These are phyloP conservation scores for Prunus mume DNA, from an alignment of 306 rosid genomes.

Conservation along the genomic window DNA sequence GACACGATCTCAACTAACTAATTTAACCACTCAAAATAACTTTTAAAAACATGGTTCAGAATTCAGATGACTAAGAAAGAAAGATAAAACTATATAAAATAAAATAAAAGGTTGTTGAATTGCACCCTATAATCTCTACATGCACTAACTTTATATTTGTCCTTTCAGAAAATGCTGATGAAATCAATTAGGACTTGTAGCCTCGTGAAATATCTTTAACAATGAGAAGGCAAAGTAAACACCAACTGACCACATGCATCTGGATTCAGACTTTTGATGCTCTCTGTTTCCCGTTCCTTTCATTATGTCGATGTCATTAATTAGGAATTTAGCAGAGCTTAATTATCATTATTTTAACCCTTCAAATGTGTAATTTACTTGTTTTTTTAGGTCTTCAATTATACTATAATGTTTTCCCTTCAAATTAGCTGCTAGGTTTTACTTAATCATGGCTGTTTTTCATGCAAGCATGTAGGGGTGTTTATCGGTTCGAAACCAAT, in stretches of 20 bases:
- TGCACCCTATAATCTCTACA: no score
- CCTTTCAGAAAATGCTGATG: not conserved
- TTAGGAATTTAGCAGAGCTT: not conserved
- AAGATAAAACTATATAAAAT: no score
- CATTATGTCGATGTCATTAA: slow-evolving; percentile 1
- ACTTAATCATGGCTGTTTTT: no score
- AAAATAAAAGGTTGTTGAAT: no score
- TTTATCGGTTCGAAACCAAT: no score
- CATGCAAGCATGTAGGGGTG: no score
- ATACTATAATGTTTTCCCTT: not conserved
- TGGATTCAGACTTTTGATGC: not conserved
- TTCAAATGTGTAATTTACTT: not conserved
- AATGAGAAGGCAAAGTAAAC: slow-evolving; percentile 7
- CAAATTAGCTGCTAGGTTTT: not conserved
- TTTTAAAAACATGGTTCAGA: no score
- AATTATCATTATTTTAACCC: not conserved
- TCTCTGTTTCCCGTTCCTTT: slow-evolving; percentile 3
- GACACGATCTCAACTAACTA: no score
- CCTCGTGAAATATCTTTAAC: not conserved
- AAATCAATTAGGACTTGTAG: not conserved
- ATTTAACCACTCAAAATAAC: no score
- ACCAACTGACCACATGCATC: slow-evolving; percentile 1
- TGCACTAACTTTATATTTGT: no score
- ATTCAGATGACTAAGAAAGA: no score
- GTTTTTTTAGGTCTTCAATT: not conserved